phyloP scores from a whole-genome alignment of 2,329 filamentous ascomycete species.

The Seiridium cupressi region DNA sequence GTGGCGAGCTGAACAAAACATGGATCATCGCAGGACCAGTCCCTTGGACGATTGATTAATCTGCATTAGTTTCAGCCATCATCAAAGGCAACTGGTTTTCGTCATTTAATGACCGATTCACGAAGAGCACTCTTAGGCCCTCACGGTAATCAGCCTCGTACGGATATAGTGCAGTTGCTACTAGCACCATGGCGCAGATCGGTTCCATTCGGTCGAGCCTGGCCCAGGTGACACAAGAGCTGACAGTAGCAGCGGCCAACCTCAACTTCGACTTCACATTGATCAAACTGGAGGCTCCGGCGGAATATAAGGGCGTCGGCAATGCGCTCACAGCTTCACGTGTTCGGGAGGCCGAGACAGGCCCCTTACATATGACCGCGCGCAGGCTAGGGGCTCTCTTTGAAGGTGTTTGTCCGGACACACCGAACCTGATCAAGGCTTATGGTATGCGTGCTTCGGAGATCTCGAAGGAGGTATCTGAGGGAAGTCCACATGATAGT shows the following conservation, averaged over 20 bases:
- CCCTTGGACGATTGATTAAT: no score
- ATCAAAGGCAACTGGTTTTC: no score
- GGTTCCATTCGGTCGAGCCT: no score
- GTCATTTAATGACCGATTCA: no score
- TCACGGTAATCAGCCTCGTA: no score
- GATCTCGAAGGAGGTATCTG: neutral
- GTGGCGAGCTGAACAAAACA: no score
- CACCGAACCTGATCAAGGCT: constrained; percentile 28
- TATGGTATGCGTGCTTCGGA: constrained; percentile 11
- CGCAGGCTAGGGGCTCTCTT: constrained; percentile 38
- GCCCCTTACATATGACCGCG: constrained; percentile 33
- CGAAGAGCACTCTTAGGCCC: no score
- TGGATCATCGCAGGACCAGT: no score
- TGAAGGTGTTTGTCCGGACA: constrained; percentile 26
- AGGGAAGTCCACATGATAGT: neutral
- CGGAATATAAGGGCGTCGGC: constrained; percentile 32
- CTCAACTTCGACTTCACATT: constrained; percentile 43
- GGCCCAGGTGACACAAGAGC: constrained; percentile 8
- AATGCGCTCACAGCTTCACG: constrained; percentile 25
- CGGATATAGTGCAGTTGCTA: no score
- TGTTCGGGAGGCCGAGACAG: constrained; percentile 34
- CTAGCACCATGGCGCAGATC: no score
- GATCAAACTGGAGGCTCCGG: constrained; percentile 36
- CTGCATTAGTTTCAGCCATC: no score
- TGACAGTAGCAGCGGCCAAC: constrained; percentile 11